Evolutionary conservation across 331 rosid species (phyloP).

Genomic region (Quercus tomentella): DNA sequence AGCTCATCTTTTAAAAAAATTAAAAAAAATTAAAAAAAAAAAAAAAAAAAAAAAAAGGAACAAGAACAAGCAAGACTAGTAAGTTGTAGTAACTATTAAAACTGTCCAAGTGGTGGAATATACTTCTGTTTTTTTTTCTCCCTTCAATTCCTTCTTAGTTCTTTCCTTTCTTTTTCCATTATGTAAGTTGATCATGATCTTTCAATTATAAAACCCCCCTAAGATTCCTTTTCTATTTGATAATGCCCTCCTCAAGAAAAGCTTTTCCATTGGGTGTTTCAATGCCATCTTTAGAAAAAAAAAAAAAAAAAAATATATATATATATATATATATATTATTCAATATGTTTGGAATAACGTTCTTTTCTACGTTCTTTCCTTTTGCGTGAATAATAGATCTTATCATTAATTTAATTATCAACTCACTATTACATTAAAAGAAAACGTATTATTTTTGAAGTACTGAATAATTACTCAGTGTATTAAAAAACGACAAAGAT

Average conservation of each 20-base stretch:
- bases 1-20: no score
- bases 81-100: not conserved
- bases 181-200: constrained; percentile 3
- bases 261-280: not conserved
- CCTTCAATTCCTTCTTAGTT: not conserved
- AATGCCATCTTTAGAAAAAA: constrained; percentile 16
- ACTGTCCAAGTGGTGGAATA: constrained; percentile 12
- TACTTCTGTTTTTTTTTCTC: not conserved
- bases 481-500: no score
- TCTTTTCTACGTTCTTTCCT: no score
- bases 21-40: no score
- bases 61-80: not conserved
- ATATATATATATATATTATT: not conserved
- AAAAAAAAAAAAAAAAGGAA: not conserved
- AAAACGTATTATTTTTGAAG: not conserved
- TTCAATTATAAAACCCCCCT: constrained; percentile 6
- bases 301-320: not conserved
- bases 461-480: not conserved
- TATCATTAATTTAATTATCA: no score
- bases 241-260: constrained; percentile 8
- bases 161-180: constrained; percentile 6
- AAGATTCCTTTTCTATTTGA: constrained; percentile 12
- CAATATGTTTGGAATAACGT: no score
- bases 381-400: no score
- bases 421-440: not conserved